A percentile compares a stretch with the other conserved stretches of the same genome.
phyloP scores from a whole-genome alignment of 176 grass and related monocot species.

The Carex scoparia region DNA sequence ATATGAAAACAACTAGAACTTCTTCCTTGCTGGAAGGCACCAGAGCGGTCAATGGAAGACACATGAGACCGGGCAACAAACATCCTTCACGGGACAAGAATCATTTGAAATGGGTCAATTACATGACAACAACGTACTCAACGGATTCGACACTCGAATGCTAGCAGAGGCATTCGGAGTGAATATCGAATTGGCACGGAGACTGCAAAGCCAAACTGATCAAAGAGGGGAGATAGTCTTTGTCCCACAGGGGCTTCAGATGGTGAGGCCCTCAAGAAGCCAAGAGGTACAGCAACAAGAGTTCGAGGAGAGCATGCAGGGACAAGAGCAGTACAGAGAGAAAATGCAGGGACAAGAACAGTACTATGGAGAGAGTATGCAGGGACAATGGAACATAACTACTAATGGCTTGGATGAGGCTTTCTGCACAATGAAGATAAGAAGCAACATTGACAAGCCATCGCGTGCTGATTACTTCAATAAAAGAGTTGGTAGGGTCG shows the following conservation, averaged over 20 bases:
- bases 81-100: neutral
- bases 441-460: constrained; percentile 26
- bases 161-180: constrained; percentile 19
- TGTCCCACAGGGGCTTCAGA: constrained; percentile 22
- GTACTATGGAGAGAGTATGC: neutral
- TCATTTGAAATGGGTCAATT: neutral
- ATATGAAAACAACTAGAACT: constrained; percentile 22
- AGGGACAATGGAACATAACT: neutral
- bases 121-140: constrained; percentile 24
- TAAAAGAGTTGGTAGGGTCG: constrained; percentile 10
- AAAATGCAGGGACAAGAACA: neutral
- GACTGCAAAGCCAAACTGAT: constrained; percentile 31
- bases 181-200: constrained; percentile 13
- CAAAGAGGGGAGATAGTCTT: constrained; percentile 30
- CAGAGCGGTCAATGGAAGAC: constrained; percentile 6
- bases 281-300: constrained; percentile 13
- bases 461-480: constrained; percentile 22
- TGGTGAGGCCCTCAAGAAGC: neutral
- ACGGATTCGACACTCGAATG: constrained; percentile 24
- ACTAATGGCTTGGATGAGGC: constrained; percentile 25
- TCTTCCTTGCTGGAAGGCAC: constrained; percentile 37
- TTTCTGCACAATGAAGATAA: constrained; percentile 32
- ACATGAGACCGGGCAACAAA: neutral
- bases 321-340: neutral
- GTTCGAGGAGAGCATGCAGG: neutral